Percentiles rank a stretch among this genome's conserved stretches.
Evolutionary conservation across 805 yeast species (phyloP).

Genomic region (Candida pseudofarinosa): DNA sequence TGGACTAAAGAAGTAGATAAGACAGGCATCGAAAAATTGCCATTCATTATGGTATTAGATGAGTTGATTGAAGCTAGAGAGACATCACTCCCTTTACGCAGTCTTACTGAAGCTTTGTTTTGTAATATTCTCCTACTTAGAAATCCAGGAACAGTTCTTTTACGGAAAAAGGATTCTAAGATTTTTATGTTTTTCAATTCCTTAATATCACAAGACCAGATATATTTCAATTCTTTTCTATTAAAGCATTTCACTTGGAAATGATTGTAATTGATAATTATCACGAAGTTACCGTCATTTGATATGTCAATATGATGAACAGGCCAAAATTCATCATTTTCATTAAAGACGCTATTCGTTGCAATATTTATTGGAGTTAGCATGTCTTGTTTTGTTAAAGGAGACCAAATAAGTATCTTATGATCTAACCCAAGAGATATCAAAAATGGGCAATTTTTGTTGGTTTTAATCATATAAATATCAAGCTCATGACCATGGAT

Average conservation of each 20-base stretch:
- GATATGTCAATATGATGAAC: conserved; percentile 54
- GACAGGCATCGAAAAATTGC: conserved; percentile 32
- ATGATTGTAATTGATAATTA: conserved; percentile 47
- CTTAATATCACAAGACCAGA: conserved; percentile 49
- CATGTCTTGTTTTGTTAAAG: conserved; percentile 32
- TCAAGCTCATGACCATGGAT: conserved; percentile 55
- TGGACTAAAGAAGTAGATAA: conserved; percentile 1
- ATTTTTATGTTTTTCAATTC: conserved; percentile 32
- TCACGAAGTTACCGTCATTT: conserved; percentile 54
- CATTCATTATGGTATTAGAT: conserved; percentile 20
- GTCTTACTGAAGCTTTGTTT: conserved; percentile 12
- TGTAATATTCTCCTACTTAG: conserved; percentile 30
- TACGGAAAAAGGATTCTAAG: conserved; percentile 59
- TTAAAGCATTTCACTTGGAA: conserved; percentile 61
- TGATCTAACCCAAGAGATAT: conserved; percentile 75
- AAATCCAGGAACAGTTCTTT: conserved; percentile 47
- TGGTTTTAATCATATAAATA: conserved; percentile 55
- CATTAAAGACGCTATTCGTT: conserved; percentile 42
- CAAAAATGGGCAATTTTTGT: conserved; percentile 56
- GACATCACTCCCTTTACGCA: conserved; percentile 31
- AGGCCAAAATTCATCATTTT: conserved; percentile 56
- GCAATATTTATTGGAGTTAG: conserved; percentile 22
- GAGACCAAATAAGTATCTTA: conserved; percentile 70
- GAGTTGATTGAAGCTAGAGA: conserved; percentile 20
- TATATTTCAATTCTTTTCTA: conserved; percentile 48